Percentiles rank a stretch among this genome's conserved stretches.
phyloP scores from a whole-genome alignment of 805 yeast genomes.

The Saccharomycopsis selenospora region DNA sequence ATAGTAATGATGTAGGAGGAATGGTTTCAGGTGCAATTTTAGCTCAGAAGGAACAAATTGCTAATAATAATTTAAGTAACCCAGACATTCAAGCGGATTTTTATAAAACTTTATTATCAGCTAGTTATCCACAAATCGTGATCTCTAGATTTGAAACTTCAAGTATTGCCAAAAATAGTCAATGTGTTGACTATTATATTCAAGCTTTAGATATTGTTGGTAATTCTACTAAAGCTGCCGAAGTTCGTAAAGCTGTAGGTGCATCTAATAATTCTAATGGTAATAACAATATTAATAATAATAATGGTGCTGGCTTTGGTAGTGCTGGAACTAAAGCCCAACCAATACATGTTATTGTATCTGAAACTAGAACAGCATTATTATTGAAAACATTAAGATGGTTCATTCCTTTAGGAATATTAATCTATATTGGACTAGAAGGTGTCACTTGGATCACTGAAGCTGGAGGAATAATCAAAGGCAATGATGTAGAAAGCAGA shows the following conservation, averaged over 20 bases:
- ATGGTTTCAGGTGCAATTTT: conserved; percentile 24
- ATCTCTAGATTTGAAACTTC: conserved; percentile 91
- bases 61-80: conserved; percentile 66
- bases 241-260: conserved; percentile 41
- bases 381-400: conserved; percentile 84
- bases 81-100: conserved; percentile 76
- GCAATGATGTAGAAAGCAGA: conserved; percentile 65
- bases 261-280: conserved; percentile 29
- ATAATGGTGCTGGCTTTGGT: conserved; percentile 23
- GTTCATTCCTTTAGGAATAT: conserved; percentile 71
- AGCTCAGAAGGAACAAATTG: conserved; percentile 72
- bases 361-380: conserved; percentile 74
- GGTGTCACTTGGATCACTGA: conserved; percentile 77
- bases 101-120: conserved; percentile 61
- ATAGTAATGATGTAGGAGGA: no score
- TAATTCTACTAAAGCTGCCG: conserved; percentile 68
- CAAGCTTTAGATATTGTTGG: conserved; percentile 79
- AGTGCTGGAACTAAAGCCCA: conserved; percentile 57
- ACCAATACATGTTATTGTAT: conserved; percentile 89
- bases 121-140: conserved; percentile 92
- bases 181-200: conserved; percentile 69
- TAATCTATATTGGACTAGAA: conserved; percentile 74
- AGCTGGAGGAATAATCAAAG: conserved; percentile 64
- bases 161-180: conserved; percentile 79
- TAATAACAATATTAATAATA: conserved; percentile 20